phyloP scores from a whole-genome alignment of 2,329 filamentous ascomycete species.

The Xylariaceae sp. region DNA sequence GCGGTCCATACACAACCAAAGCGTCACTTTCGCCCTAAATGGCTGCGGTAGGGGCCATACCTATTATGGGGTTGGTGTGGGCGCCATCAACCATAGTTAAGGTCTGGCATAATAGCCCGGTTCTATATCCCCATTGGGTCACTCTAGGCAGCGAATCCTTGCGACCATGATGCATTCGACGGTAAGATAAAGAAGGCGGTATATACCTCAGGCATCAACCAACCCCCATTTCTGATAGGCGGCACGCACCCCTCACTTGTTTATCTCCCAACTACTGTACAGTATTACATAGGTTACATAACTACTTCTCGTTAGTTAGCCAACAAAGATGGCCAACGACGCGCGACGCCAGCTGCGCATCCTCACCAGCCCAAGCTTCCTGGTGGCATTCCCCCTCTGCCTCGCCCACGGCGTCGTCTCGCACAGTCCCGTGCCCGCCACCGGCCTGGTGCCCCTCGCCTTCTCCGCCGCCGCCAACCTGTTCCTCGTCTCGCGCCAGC shows the following conservation, averaged over 20 bases:
- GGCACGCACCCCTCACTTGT: background rate
- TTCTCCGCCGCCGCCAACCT: constrained; percentile 38
- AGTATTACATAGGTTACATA: too few species aligned
- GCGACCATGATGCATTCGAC: background rate
- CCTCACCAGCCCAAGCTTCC: constrained; percentile 40
- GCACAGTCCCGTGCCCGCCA: constrained; percentile 39
- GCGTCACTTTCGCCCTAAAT: background rate
- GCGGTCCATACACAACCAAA: too few species aligned
- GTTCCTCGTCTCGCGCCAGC: constrained; percentile 28
- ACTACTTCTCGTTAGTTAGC: too few species aligned
- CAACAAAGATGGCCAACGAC: constrained; percentile 16
- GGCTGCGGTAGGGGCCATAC: background rate
- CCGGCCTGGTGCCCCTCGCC: constrained; percentile 44
- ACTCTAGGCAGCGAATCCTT: background rate
- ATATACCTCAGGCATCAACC: too few species aligned
- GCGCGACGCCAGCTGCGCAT: constrained; percentile 36
- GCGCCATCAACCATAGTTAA: background rate
- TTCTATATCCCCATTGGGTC: background rate
- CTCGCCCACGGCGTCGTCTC: constrained; percentile 44
- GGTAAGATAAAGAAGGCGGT: background rate
- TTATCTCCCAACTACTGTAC: background rate
- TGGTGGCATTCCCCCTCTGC: constrained; percentile 45
- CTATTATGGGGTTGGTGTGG: background rate
- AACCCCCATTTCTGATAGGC: background rate
- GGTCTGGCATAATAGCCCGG: background rate